Base-by-base conservation (phyloP, 306 rosid genomes). In the Amphicarpaea edgeworthii region DNA sequence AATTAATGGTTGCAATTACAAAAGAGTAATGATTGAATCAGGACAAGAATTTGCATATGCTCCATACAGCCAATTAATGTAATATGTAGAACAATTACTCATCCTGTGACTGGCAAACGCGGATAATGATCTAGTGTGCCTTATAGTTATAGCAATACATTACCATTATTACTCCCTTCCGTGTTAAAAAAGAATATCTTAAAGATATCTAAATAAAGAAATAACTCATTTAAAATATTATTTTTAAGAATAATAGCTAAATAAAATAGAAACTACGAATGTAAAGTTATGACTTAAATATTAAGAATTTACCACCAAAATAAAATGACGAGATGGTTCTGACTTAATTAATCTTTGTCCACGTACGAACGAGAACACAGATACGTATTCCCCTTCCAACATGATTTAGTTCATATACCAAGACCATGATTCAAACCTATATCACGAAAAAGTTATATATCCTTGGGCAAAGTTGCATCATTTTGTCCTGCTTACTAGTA, bases 1-100 rank as follows among this genome's bases (percentile, higher is more conserved):
- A 55, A n/a, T n/a, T n/a, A n/a, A 72, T 21, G 32, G 14, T 32
- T 17, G 16, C 10, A 17, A 53, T 55, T 26, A 19, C 51, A 55
- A 72, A 57, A 57, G 28, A 57, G 68, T 58, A 42, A 58, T 58
- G 68, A 73, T 73, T 58, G 58, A 73, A 42, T 23, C 17, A 72
- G 58, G 58, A 73, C 46, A 58, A 12, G 17, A 73, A 73, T 9
- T 57, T 7, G 45, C 20, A 70, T 3, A 17, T 71, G 65, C 26
- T 24, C 40, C 76, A 34, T 26, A 51, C 58, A 50, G 14, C 43
- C 45, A 46, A 70, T 70, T 70, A 70, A 32, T 38, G 34, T n/a
- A n/a, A n/a, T n/a, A n/a, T n/a, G n/a, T 20, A 12, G 30, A 72
- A 40, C 54, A 53, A 71, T 71, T 53, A 71, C 38, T 54, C 49